Conservation (phyloP, 1,284 basidiomycete species). For the Puccinia brachypodii region DNA sequence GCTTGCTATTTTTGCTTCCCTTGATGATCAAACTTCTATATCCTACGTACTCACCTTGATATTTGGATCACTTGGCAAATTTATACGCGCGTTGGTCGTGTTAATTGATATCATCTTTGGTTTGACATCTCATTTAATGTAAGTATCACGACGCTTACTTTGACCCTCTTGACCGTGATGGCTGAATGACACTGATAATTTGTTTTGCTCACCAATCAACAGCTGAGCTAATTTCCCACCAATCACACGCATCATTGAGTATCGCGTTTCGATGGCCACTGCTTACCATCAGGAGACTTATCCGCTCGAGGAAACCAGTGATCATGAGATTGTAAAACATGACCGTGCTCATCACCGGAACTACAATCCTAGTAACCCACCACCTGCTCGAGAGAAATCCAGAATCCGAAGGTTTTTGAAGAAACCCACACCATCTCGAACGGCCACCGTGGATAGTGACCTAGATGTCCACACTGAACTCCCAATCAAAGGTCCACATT, state of each 20-base stretch:
- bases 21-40: too few relatives aligned
- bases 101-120: too few relatives aligned
- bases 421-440: neutral
- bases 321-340: neutral
- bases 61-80: too few relatives aligned
- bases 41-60: too few relatives aligned
- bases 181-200: too few relatives aligned
- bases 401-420: neutral
- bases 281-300: neutral
- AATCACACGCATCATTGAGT: neutral
- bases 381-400: neutral
- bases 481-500: neutral
- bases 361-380: neutral
- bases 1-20: neutral
- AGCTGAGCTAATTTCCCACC: neutral
- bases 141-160: too few relatives aligned
- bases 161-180: too few relatives aligned
- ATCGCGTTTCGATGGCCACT: neutral
- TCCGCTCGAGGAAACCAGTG: neutral
- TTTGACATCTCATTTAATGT: too few relatives aligned
- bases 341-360: slow-evolving; percentile 29
- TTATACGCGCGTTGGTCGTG: too few relatives aligned
- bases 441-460: neutral
- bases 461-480: neutral
- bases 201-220: too few relatives aligned